These are phyloP conservation scores for Eutypa lata DNA, from an alignment of 2,329 filamentous ascomycete species.

Conservation along the genomic window DNA sequence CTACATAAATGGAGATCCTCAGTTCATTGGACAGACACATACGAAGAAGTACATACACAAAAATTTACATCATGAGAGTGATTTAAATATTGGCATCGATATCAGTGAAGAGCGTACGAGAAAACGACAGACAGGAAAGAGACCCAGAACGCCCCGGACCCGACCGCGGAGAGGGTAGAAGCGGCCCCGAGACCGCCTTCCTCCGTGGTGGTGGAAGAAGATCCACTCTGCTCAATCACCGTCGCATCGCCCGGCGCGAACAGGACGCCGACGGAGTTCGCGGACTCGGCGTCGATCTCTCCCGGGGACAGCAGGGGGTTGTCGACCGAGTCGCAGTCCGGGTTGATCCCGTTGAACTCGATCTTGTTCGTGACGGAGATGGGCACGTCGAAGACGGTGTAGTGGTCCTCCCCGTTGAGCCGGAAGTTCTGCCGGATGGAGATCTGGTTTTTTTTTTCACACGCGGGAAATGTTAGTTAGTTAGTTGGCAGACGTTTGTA, in stretches of 20 bases:
- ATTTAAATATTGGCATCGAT: background rate
- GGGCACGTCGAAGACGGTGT: constrained; percentile 69
- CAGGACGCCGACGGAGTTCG: constrained; percentile 43
- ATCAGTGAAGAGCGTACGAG: too few relatives aligned
- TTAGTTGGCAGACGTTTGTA: too few relatives aligned
- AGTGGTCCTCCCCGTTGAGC: constrained; percentile 60
- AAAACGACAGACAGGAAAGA: constrained; percentile 29
- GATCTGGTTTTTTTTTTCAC: constrained; percentile 47
- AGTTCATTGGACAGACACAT: too few relatives aligned
- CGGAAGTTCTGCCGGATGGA: constrained; percentile 70
- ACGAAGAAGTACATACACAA: too few relatives aligned
- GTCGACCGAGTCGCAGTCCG: constrained; percentile 47
- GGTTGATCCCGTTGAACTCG: constrained; percentile 35
- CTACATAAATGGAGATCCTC: too few relatives aligned
- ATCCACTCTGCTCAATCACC: constrained; percentile 32
- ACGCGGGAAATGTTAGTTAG: constrained; percentile 3
- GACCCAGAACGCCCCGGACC: constrained; percentile 29
- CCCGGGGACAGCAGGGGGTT: constrained; percentile 49
- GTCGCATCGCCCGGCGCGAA: constrained; percentile 52
- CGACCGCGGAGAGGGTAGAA: constrained; percentile 27
- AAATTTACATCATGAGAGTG: too few relatives aligned
- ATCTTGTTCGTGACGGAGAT: constrained; percentile 68
- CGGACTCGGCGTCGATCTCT: constrained; percentile 39
- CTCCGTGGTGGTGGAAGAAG: constrained; percentile 11
- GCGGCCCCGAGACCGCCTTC: constrained; percentile 33